phyloP scores from a whole-genome alignment of 768 basidiomycete species.

The Auriculariales sp. region DNA sequence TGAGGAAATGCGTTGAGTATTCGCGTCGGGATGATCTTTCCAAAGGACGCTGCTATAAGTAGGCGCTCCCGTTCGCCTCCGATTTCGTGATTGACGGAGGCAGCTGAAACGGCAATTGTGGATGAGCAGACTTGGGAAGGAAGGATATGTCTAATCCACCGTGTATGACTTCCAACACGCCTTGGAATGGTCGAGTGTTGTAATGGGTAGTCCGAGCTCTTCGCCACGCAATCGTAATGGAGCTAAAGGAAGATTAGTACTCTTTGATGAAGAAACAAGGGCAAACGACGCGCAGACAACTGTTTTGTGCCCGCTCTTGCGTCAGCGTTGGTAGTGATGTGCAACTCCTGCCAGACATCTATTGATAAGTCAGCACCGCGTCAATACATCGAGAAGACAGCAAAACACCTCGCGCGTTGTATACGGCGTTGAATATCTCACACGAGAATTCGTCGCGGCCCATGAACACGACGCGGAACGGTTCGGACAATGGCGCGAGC shows the following conservation, averaged over 20 bases:
- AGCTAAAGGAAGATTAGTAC: constrained; percentile 27
- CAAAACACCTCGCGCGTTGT: constrained; percentile 42
- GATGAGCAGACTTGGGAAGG: too few relatives aligned
- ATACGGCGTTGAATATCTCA: constrained; percentile 46
- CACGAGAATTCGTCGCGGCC: constrained; percentile 86
- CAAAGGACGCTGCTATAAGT: constrained; percentile 82
- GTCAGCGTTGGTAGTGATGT: constrained; percentile 62
- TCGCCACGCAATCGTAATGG: constrained; percentile 51
- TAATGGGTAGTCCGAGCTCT: constrained; percentile 34
- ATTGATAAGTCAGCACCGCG: neutral
- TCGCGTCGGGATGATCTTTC: constrained; percentile 57
- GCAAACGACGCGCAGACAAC: neutral
- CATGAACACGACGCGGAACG: constrained; percentile 71
- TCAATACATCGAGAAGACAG: neutral
- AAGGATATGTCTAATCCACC: neutral
- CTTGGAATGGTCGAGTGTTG: constrained; percentile 43
- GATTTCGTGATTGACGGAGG: too few relatives aligned
- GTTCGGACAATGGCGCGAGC: too few relatives aligned
- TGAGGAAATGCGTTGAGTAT: constrained; percentile 46
- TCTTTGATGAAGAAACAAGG: neutral
- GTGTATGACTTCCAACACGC: constrained; percentile 11
- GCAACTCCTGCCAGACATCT: constrained; percentile 69
- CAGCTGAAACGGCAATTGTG: neutral
- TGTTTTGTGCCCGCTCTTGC: constrained; percentile 28
- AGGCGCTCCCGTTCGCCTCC: too few relatives aligned